Base-by-base conservation (phyloP, 805 yeast genomes). In the Sugiyamaella mastotermitis region DNA sequence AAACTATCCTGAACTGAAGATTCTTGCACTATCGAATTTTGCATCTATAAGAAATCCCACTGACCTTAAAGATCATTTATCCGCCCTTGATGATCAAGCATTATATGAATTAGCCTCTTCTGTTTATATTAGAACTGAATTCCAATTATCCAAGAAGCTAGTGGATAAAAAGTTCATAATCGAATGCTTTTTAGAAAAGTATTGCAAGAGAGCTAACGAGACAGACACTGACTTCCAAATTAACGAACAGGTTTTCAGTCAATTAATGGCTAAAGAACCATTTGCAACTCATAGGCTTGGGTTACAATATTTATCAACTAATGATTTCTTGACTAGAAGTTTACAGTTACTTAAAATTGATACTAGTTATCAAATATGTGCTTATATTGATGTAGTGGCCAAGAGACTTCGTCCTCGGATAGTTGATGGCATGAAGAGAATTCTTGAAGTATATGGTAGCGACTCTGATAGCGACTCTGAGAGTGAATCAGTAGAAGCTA, bases 271-370 rank as follows among this genome's bases (percentile, higher is more conserved):
- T 9, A 23, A 27, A 24, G n/a, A 31, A 15, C 31, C 46, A 2
- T 31, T 42, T 11, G 43, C 62, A 4, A 28, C 55, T 4, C 50
- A 52, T 4, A 35, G 48, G 15, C 35, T 55, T 5, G 49, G 48
- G 7, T 42, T 51, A 5, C 64, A 60, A 26, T 60, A 50, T 40
- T 45, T 60, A 10, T 43, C 57, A 13, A 23, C 48, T 18, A 42
- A 42, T n/a, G 65, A 60, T 33, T 54, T 60, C 25, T 32, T 55
- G 16, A 30, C 42, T n/a, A 45, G 62, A 20, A 34, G 45, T 3
- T 49, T 51, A 22, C 38, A 42, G 22, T 30, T 56, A 2, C 39
- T 34, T 7, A 42, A 51, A 7, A 41, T 42, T 3, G 58, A 58
- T 28, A 27, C 39, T 13, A 44, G 46, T 22, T 46, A 33, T 18